Evolutionary conservation across 2,329 filamentous ascomycete genomes (phyloP).

Genomic region (Blumeriella jaapii): DNA sequence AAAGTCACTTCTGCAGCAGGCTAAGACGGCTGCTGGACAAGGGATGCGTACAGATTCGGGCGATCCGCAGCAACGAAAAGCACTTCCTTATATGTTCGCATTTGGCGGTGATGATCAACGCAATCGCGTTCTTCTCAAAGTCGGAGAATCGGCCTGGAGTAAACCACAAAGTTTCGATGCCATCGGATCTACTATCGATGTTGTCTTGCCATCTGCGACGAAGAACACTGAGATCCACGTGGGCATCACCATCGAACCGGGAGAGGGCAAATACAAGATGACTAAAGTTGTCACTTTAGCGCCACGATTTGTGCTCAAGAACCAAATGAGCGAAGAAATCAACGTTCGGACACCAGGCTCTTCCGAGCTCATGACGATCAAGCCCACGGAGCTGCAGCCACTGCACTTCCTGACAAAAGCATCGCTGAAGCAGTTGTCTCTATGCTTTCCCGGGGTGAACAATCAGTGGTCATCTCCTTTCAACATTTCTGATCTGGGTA

Average conservation of each 20-base stretch:
- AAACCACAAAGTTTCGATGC: constrained; percentile 97
- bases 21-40: constrained; percentile 75
- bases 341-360: constrained; percentile 87
- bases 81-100: constrained; percentile 91
- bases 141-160: constrained; percentile 89
- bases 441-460: constrained; percentile 88
- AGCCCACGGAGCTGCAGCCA: constrained; percentile 68
- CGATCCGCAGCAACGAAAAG: constrained; percentile 51
- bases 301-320: constrained; percentile 87
- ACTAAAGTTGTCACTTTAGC: constrained; percentile 91
- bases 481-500: constrained; percentile 91
- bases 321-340: constrained; percentile 80
- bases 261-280: constrained; percentile 95
- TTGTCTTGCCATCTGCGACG: constrained; percentile 63
- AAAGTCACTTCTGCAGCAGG: constrained; percentile 77
- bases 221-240: constrained; percentile 75
- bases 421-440: constrained; percentile 74
- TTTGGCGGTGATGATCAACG: constrained; percentile 80
- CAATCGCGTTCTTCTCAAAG: constrained; percentile 78
- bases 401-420: constrained; percentile 82
- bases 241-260: constrained; percentile 78
- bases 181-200: constrained; percentile 84
- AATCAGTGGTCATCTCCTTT: constrained; percentile 98
- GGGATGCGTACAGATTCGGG: constrained; percentile 42
- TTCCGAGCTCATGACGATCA: constrained; percentile 69